A percentile compares a stretch with the other conserved stretches of the same genome.
These are phyloP conservation scores for Pharnaceum exiguum DNA, from an alignment of 148 eudicot genomes.

Conservation along the genomic window DNA sequence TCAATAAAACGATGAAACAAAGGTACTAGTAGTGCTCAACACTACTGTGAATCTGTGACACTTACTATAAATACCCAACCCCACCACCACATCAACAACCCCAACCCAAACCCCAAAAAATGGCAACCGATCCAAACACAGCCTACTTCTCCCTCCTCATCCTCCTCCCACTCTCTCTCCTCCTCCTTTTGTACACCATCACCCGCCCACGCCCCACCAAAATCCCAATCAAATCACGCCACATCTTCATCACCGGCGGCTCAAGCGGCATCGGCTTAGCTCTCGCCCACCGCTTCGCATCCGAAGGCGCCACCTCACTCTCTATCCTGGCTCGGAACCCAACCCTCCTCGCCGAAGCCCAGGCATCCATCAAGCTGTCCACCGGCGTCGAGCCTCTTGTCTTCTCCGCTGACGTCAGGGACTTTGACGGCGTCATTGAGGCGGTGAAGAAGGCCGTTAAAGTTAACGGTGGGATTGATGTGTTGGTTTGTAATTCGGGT, in stretches of 20 bases:
- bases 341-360: conserved; percentile 52
- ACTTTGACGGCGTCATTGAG: conserved; percentile 41
- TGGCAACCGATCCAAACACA: conserved; percentile 27
- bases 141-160: conserved; percentile 31
- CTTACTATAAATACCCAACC: too few species aligned
- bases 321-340: conserved; percentile 64
- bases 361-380: conserved; percentile 46
- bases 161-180: conserved; percentile 32
- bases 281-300: conserved; percentile 61
- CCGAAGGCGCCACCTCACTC: conserved; percentile 63
- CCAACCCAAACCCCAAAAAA: conserved; percentile 1
- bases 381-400: conserved; percentile 63
- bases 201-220: conserved; percentile 46
- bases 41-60: too few species aligned
- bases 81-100: neutral
- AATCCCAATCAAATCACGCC: conserved; percentile 77
- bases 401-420: conserved; percentile 72
- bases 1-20: too few species aligned
- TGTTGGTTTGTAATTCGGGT: conserved; percentile 84
- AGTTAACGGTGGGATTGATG: conserved; percentile 59
- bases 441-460: conserved; percentile 56
- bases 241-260: conserved; percentile 93
- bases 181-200: conserved; percentile 28
- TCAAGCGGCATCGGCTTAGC: conserved; percentile 97
- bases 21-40: too few species aligned